A percentile compares a stretch with the other conserved stretches of the same genome.
phyloP scores from a whole-genome alignment of 192 early-diverging fungal species.

The Coemansia sp. region DNA sequence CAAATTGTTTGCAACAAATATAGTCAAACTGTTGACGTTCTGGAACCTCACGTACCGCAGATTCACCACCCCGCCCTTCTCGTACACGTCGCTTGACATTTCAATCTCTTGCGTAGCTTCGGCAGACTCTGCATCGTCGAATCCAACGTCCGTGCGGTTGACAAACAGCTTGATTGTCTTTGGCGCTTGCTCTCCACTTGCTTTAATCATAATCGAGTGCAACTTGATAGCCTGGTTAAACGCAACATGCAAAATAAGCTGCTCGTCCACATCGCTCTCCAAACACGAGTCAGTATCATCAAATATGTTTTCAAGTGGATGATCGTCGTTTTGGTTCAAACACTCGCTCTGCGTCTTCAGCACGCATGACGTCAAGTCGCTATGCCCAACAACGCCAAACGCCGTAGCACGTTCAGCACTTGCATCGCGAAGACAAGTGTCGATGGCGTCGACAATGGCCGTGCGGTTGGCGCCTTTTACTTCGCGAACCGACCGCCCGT shows the following conservation, averaged over 20 bases:
- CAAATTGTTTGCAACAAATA: conserved; percentile 88
- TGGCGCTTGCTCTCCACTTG: conserved; percentile 67
- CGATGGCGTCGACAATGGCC: conserved; percentile 66
- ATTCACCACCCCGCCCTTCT: conserved; percentile 60
- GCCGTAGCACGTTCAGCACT: conserved; percentile 21
- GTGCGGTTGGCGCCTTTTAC: conserved; percentile 76
- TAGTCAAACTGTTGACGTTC: conserved; percentile 73
- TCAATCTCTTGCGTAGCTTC: conserved; percentile 73
- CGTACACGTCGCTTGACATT: conserved; percentile 67
- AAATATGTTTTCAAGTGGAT: conserved; percentile 75
- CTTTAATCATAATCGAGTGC: conserved; percentile 58
- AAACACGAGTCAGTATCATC: conserved; percentile 65
- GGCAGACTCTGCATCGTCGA: conserved; percentile 83
- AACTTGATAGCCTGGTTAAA: conserved; percentile 80
- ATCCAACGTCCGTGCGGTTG: conserved; percentile 76
- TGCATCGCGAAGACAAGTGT: conserved; percentile 27
- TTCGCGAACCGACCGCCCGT: conserved; percentile 70
- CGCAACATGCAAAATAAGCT: conserved; percentile 80
- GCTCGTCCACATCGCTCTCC: conserved; percentile 95
- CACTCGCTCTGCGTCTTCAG: conserved; percentile 72
- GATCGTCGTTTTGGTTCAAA: conserved; percentile 80
- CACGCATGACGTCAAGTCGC: conserved; percentile 63
- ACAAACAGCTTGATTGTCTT: conserved; percentile 84
- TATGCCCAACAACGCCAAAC: conserved; percentile 55
- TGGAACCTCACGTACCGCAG: conserved; percentile 96